Evolutionary conservation across 345 rosid species (phyloP), one percentile per base, ranked within the genome.

Genomic region (Linum lewisii): DNA sequence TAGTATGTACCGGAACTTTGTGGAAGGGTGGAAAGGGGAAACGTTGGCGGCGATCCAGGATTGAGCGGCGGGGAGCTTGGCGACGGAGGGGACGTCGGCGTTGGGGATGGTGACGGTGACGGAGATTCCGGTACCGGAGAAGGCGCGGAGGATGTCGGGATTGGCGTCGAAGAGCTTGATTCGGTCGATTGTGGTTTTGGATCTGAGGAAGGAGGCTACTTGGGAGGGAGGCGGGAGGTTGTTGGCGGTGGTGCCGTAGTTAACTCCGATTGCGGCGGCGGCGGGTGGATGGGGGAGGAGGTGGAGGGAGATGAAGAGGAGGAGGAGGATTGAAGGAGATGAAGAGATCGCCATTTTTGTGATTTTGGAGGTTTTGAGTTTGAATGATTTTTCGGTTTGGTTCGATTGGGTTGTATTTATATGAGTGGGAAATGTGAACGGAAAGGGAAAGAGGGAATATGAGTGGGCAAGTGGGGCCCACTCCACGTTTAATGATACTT

Each of bases 211-310:
- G 23, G 66, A 58, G 23, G 75, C 67, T 2, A 72, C 75, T 45
- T 62, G 60, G 14, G 67, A 23, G 2, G 75, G 75, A 7, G 71
- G 47, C 13, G 75, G 71, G 7, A 72, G 75, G 67, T 72, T 21
- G 65, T 62, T 34, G 21, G 45, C 75, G 7, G 42, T 14, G 36
- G 67, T 66, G 15, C 75, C 75, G 7, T 72, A 66, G 68, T 72
- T 72, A 5, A 72, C 67, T 8, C 75, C 75, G 2, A 72, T 62
- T 50, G 71, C 55, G 1, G 22, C 51, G 20, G 62, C 29, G 49
- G 71, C n/a, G 64, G 64, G 64, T 20, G 22, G 61, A 45, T 57
- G 21, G 45, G 62, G 66, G 64, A 23, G 59, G 63, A 61, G 60
- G 23, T 57, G 1, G 63, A 56, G 4, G 37, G 64, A 3, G 29